Percentiles rank a stretch among this genome's conserved stretches.
Evolutionary conservation across 768 basidiomycete genomes (phyloP).

Genomic region (Arthromyces matolae): DNA sequence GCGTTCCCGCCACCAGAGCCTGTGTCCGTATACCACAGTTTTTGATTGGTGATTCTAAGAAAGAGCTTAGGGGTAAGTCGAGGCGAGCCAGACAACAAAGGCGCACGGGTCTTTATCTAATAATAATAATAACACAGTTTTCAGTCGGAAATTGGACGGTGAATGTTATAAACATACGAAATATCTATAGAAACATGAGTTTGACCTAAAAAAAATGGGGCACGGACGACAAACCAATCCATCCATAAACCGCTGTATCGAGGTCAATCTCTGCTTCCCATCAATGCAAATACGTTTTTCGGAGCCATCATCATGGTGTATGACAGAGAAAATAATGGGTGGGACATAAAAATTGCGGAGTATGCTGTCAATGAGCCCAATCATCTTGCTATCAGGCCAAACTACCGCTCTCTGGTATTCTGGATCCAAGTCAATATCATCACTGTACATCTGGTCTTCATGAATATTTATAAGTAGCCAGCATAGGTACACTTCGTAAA

Average conservation of each 20-base stretch:
- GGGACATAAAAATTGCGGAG: slow-evolving; percentile 78
- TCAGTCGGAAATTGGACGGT: slow-evolving; percentile 29
- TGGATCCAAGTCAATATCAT: slow-evolving; percentile 67
- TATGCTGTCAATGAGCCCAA: slow-evolving; percentile 72
- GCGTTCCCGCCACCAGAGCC: not conserved
- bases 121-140: slow-evolving; percentile 16
- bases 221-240: slow-evolving; percentile 12
- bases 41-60: slow-evolving; percentile 34
- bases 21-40: slow-evolving; percentile 46
- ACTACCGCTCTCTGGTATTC: slow-evolving; percentile 84
- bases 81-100: not conserved
- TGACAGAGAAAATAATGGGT: slow-evolving; percentile 66
- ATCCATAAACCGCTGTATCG: slow-evolving; percentile 38
- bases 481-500: not conserved
- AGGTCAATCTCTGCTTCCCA: slow-evolving; percentile 67
- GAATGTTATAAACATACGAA: slow-evolving; percentile 12
- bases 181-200: slow-evolving; percentile 3
- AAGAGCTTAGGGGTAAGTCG: not conserved
- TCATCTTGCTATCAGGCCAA: slow-evolving; percentile 75
- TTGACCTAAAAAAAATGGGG: not conserved
- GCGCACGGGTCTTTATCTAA: slow-evolving; percentile 19
- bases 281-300: slow-evolving; percentile 46
- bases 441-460: slow-evolving; percentile 61
- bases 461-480: not conserved
- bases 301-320: slow-evolving; percentile 54